A percentile compares a stretch with the other conserved stretches of the same genome.
Evolutionary conservation across 2,329 filamentous ascomycete genomes (phyloP).

Genomic region (Cladophialophora yegresii): DNA sequence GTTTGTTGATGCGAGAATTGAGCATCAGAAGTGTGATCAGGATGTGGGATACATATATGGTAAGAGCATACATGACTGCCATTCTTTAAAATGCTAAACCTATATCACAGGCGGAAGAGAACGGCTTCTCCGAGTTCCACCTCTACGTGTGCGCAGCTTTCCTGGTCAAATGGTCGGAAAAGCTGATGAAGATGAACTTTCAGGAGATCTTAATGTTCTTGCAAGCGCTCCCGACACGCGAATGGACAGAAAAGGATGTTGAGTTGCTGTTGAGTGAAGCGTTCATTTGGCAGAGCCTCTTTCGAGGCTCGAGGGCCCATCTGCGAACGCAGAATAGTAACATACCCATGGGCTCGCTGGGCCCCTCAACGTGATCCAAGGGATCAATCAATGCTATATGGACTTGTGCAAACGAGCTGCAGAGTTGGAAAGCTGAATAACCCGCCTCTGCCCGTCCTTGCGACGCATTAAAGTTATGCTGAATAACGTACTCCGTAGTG

Average conservation of each 20-base stretch:
- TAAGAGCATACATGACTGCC: conserved; percentile 52
- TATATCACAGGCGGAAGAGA: conserved; percentile 80
- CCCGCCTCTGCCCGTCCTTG: too few relatives aligned
- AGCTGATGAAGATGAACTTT: conserved; percentile 86
- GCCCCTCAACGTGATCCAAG: conserved; percentile 31
- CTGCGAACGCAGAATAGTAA: conserved; percentile 53
- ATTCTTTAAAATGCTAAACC: conserved; percentile 4
- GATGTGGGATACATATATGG: conserved; percentile 99
- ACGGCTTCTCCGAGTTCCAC: conserved; percentile 97
- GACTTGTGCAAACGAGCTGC: background rate
- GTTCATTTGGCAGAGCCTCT: conserved; percentile 97
- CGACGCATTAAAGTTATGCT: background rate
- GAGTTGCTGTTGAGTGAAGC: conserved; percentile 93
- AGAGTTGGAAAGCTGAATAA: background rate
- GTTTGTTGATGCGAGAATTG: conserved; percentile 94
- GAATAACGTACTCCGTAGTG: too few relatives aligned
- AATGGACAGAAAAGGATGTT: conserved; percentile 98
- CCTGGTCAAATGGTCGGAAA: conserved; percentile 96
- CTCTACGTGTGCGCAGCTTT: conserved; percentile 98
- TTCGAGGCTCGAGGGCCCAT: conserved; percentile 91
- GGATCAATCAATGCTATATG: background rate
- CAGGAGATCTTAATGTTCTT: conserved; percentile 99
- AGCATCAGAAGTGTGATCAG: conserved; percentile 94
- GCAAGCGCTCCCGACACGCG: conserved; percentile 85
- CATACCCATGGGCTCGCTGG: conserved; percentile 32